Evolutionary conservation across 306 rosid genomes (phyloP).

Genomic region (Dryas octopetala): DNA sequence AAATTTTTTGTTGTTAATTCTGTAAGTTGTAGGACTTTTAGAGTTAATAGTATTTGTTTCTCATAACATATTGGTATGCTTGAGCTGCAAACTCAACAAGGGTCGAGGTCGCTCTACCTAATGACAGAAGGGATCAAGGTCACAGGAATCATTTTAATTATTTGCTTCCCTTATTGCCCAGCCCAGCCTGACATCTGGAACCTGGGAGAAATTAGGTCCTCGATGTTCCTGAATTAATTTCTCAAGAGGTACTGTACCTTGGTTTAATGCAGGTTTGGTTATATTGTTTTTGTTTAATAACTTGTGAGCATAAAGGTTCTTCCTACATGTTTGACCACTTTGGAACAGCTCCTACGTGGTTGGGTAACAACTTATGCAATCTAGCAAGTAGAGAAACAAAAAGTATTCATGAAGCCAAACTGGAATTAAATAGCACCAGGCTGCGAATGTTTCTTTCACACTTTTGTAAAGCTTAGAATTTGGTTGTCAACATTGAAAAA

Average conservation of each 20-base stretch:
- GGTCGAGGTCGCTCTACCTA: too few relatives aligned
- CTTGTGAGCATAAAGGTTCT: too few relatives aligned
- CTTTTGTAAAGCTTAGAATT: too few relatives aligned
- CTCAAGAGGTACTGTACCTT: not conserved
- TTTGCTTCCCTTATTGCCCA: too few relatives aligned
- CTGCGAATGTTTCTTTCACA: too few relatives aligned
- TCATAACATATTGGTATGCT: not conserved
- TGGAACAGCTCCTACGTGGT: not conserved
- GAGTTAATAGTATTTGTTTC: not conserved
- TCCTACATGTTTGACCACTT: not conserved
- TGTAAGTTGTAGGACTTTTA: not conserved
- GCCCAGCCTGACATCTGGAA: too few relatives aligned
- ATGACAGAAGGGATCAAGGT: too few relatives aligned
- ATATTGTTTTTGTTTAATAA: not conserved
- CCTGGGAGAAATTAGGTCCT: too few relatives aligned
- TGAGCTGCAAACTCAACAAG: too few relatives aligned
- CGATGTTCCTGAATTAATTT: not conserved
- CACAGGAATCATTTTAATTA: too few relatives aligned
- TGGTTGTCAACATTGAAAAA: not conserved
- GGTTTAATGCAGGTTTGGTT: not conserved
- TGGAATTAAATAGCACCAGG: too few relatives aligned
- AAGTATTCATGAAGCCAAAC: too few relatives aligned
- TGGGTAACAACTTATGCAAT: not conserved
- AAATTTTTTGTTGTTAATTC: not conserved
- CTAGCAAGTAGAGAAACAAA: not conserved